Evolutionary conservation across 768 basidiomycete species (phyloP).

Genomic region (Lanmaoa pseudosensibilis): DNA sequence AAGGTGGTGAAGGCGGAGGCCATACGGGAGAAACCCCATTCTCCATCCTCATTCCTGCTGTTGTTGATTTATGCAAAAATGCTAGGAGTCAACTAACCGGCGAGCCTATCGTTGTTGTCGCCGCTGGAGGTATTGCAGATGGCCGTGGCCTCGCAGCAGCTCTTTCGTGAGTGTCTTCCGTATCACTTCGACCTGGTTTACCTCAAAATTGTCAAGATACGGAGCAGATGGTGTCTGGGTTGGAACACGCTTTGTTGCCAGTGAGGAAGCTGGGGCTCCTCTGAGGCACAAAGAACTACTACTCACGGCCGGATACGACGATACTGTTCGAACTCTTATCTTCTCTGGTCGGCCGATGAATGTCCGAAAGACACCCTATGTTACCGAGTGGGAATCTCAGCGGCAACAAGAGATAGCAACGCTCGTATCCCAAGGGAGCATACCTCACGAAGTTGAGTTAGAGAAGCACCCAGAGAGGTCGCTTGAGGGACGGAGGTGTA

Average conservation of each 20-base stretch:
- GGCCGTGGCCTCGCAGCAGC: conserved; percentile 78
- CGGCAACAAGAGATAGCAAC: conserved; percentile 58
- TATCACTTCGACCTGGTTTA: neutral
- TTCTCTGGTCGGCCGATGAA: conserved; percentile 80
- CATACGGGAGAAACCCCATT: conserved; percentile 85
- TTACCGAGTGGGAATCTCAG: conserved; percentile 70
- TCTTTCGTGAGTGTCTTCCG: conserved; percentile 48
- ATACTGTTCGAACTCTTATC: conserved; percentile 66
- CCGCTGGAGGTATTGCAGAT: conserved; percentile 83
- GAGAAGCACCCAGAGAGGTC: conserved; percentile 67
- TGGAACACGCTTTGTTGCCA: conserved; percentile 83
- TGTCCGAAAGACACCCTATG: conserved; percentile 79
- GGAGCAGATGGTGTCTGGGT: conserved; percentile 89
- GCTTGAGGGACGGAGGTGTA: conserved; percentile 59
- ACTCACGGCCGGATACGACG: conserved; percentile 72
- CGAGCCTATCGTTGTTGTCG: conserved; percentile 72
- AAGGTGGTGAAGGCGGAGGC: conserved; percentile 86
- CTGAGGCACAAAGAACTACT: conserved; percentile 69
- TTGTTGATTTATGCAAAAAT: conserved; percentile 74
- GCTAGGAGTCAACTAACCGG: conserved; percentile 76
- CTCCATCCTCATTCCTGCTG: conserved; percentile 78
- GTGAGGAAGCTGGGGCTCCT: conserved; percentile 77
- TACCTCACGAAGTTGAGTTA: conserved; percentile 77
- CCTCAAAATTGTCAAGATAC: conserved; percentile 44
- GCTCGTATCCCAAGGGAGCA: conserved; percentile 60